phyloP scores from a whole-genome alignment of 23 red algal genomes.

The Gracilaria vermiculophylla region DNA sequence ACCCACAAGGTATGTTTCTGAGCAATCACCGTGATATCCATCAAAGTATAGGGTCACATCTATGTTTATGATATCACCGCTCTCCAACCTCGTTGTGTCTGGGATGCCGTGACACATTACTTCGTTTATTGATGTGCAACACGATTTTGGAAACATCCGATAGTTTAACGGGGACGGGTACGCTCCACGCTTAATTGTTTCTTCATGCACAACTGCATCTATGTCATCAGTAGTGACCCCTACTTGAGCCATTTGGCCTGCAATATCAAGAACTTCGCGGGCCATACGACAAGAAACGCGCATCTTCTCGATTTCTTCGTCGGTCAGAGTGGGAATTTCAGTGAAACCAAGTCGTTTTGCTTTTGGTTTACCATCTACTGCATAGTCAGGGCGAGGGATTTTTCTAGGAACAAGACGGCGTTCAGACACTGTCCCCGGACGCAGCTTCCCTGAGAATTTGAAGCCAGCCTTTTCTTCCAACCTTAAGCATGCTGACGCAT shows the following conservation, averaged over 20 bases:
- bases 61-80: slow-evolving; percentile 98
- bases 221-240: slow-evolving; percentile 95
- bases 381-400: slow-evolving; percentile 84
- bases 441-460: slow-evolving; percentile 77
- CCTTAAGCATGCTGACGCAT: neutral
- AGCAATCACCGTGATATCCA: slow-evolving; percentile 99
- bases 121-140: slow-evolving; percentile 99
- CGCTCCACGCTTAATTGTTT: slow-evolving; percentile 68
- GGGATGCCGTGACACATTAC: slow-evolving; percentile 98
- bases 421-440: slow-evolving; percentile 73
- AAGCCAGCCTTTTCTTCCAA: slow-evolving; percentile 26
- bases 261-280: slow-evolving; percentile 90
- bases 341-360: slow-evolving; percentile 41
- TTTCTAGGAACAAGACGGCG: slow-evolving; percentile 54
- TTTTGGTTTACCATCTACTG: slow-evolving; percentile 38
- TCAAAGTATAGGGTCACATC: slow-evolving; percentile 90
- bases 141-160: slow-evolving; percentile 90
- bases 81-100: slow-evolving; percentile 54
- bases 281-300: slow-evolving; percentile 73
- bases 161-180: slow-evolving; percentile 97
- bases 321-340: slow-evolving; percentile 75
- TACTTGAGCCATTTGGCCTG: slow-evolving; percentile 55
- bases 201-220: slow-evolving; percentile 92
- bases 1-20: slow-evolving; percentile 93
- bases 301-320: slow-evolving; percentile 83